A percentile compares a stretch with the other conserved stretches of the same genome.
These are phyloP conservation scores for Cyberlindnera mycetangii DNA, from an alignment of 805 yeast genomes.

Conservation along the genomic window DNA sequence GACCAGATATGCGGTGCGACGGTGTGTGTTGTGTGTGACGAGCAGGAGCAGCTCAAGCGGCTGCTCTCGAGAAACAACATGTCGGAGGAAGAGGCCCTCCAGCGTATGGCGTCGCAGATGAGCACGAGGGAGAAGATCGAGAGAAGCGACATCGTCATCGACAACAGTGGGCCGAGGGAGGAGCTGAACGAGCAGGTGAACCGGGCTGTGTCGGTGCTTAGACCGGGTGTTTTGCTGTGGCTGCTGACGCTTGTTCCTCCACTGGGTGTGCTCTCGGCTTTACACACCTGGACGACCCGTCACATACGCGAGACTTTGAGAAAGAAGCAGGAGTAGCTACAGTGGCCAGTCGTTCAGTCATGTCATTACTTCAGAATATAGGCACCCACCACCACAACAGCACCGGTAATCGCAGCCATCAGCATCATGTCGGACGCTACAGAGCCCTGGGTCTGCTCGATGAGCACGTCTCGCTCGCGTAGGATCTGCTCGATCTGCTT, in stretches of 20 bases:
- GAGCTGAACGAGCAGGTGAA: conserved; percentile 45
- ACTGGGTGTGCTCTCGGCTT: conserved; percentile 29
- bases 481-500: background rate
- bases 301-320: conserved; percentile 6
- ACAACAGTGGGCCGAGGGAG: conserved; percentile 51
- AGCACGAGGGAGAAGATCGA: conserved; percentile 51
- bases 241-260: conserved; percentile 40
- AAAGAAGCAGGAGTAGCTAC: background rate
- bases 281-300: conserved; percentile 10
- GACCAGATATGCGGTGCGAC: conserved; percentile 68
- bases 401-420: conserved; percentile 5
- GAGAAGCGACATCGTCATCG: conserved; percentile 64
- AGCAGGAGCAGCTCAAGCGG: conserved; percentile 58
- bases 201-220: conserved; percentile 33
- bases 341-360: background rate
- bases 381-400: conserved; percentile 6
- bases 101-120: conserved; percentile 79
- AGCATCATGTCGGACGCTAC: conserved; percentile 6
- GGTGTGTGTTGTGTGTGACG: conserved; percentile 63
- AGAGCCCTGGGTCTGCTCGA: background rate
- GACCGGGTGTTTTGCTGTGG: conserved; percentile 35
- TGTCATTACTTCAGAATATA: conserved; percentile 6
- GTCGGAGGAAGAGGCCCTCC: conserved; percentile 59
- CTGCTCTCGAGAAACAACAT: conserved; percentile 66
- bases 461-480: background rate